Base-by-base conservation (phyloP, 2,329 filamentous ascomycete genomes). In the Botrytis porri region DNA sequence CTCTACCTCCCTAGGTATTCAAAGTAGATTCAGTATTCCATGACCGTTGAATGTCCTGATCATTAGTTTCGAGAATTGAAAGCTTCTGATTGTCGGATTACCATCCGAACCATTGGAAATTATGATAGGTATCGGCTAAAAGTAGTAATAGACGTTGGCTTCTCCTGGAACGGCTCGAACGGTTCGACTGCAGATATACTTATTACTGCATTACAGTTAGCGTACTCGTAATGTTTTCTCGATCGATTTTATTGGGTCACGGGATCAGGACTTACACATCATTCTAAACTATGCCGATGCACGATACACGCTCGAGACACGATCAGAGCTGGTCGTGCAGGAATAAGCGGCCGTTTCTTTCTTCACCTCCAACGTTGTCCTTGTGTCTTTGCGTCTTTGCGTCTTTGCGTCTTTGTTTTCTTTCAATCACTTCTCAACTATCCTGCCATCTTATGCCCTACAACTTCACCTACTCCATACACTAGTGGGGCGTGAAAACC, bases 401-500 rank as follows among this genome's bases (percentile, higher is more conserved):
- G 9, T 48, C 20, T 48, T 22, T 61, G 12, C 20, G 51, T 57
- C 69, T 65, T 54, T 45, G 39, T 32, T 60, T 59, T 10, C 39
- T 29, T 67, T 45, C 32, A 57, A 57, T n/a, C 25, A 22, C 29
- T 39, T n/a, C 20, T 59, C 22, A 43, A 45, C 29, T 22, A 22
- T 67, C 32, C 45, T 51, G 5, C n/a, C 25, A 66, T 22, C n/a
- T 7, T 41, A 45, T 37, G 45, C 60, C 61, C 37, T 57, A 29
- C 43, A 45, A 35, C 61, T 45, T 48, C 60, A 65, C 69, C 60
- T 54, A 16, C 48, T 54, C 48, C 48, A 25, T 54, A 54, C 45
- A n/a, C 41, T 35, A 67, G 70, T 72, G 70, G 70, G 70, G 70
- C 61, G 51, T 67, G 18, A 39, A 67, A 71, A 45, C 45, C 70